Percentiles rank a stretch among this genome's conserved stretches.
Conservation (phyloP, 1,284 basidiomycete genomes). For the Lentinula novae-zelandiae region DNA sequence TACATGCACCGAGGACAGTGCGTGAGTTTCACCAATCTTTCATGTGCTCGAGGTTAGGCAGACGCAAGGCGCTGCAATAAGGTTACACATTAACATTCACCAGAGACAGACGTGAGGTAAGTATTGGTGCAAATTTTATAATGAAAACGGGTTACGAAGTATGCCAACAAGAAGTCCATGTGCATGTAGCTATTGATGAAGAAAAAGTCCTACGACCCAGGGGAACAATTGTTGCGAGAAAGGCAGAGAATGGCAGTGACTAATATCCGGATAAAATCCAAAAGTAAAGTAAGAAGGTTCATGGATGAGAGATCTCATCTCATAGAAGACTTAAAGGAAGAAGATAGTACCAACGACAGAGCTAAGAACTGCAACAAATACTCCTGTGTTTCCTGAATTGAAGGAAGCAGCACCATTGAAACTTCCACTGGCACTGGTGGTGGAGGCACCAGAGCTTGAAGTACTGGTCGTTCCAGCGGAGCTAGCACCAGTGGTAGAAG, state of each 20-base stretch:
- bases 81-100: too few relatives aligned
- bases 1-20: too few relatives aligned
- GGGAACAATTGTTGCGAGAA: background rate
- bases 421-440: slow-evolving; percentile 21
- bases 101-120: too few relatives aligned
- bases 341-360: slow-evolving; percentile 39
- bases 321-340: slow-evolving; percentile 31
- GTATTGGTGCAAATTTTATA: too few relatives aligned
- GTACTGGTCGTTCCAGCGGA: slow-evolving; percentile 6
- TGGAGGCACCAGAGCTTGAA: slow-evolving; percentile 12
- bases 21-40: too few relatives aligned
- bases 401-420: slow-evolving; percentile 22
- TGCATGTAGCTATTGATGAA: too few relatives aligned
- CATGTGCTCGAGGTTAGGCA: too few relatives aligned
- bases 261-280: background rate
- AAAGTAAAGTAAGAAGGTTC: background rate
- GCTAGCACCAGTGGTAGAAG: background rate
- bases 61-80: too few relatives aligned
- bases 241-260: background rate
- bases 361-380: slow-evolving; percentile 35
- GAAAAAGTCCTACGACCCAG: background rate
- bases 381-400: slow-evolving; percentile 25
- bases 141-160: too few relatives aligned
- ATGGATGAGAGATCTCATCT: background rate
- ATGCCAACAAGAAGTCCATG: too few relatives aligned